A percentile compares a stretch with the other conserved stretches of the same genome.
phyloP scores from a whole-genome alignment of 805 yeast species.

The Maudiozyma turicensis region DNA sequence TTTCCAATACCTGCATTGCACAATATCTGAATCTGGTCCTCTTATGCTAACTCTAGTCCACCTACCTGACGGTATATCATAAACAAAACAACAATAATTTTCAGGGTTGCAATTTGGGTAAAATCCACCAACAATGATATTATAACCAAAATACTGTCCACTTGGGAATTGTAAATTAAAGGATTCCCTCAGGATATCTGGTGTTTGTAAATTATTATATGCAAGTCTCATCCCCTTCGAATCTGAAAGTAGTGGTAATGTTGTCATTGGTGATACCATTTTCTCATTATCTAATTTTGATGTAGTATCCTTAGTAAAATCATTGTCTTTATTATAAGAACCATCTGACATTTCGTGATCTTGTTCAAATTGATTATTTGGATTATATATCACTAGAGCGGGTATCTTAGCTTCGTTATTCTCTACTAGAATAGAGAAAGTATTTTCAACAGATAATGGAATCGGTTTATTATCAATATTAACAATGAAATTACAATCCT shows the following conservation, averaged over 20 bases:
- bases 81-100: conserved; percentile 22
- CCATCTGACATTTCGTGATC: neutral
- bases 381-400: conserved; percentile 17
- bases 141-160: conserved; percentile 59
- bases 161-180: conserved; percentile 43
- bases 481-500: conserved; percentile 7
- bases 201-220: conserved; percentile 13
- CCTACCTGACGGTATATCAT: conserved; percentile 29
- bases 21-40: conserved; percentile 41
- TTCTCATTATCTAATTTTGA: conserved; percentile 1
- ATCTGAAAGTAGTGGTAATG: conserved; percentile 25
- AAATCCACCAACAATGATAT: conserved; percentile 53
- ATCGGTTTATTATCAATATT: conserved; percentile 17
- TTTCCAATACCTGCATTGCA: conserved; percentile 53
- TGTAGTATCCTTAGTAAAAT: neutral
- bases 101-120: conserved; percentile 33
- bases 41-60: conserved; percentile 56
- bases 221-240: conserved; percentile 27
- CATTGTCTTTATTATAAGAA: neutral
- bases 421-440: conserved; percentile 21
- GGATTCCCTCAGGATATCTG: conserved; percentile 11
- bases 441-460: conserved; percentile 12
- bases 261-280: conserved; percentile 23
- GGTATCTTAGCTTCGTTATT: conserved; percentile 24
- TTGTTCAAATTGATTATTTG: conserved; percentile 5